Conservation (phyloP, 768 basidiomycete genomes). For the Mycena rosella region DNA sequence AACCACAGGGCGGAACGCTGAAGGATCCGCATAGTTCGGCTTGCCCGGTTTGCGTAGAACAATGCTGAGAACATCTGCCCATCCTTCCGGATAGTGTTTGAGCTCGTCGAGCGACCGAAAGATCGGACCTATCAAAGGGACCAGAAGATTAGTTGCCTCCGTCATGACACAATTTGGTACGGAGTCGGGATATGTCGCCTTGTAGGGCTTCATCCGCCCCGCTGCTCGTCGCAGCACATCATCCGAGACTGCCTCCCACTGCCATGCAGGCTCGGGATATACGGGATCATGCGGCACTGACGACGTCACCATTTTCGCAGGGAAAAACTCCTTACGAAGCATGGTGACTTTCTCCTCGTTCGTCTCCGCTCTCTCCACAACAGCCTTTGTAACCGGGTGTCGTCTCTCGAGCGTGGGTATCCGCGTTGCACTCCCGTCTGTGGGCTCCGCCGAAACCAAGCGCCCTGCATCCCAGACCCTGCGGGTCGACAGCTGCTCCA, state of each 20-base stretch:
- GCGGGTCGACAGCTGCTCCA: slow-evolving; percentile 31
- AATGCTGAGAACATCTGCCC: slow-evolving; percentile 44
- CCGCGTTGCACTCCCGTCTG: slow-evolving; percentile 42
- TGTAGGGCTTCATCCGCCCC: no score
- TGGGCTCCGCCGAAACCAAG: slow-evolving; percentile 39
- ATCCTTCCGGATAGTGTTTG: slow-evolving; percentile 33
- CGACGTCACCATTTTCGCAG: not conserved
- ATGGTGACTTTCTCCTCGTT: not conserved
- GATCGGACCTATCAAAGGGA: slow-evolving; percentile 43
- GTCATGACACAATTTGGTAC: no score
- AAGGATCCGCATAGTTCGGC: slow-evolving; percentile 46
- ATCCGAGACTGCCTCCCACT: slow-evolving; percentile 39
- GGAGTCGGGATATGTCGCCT: no score
- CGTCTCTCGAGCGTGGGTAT: slow-evolving; percentile 41
- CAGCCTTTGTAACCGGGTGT: not conserved
- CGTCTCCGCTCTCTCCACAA: not conserved
- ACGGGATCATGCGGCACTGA: slow-evolving; percentile 24
- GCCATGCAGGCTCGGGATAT: slow-evolving; percentile 44
- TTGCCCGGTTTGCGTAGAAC: slow-evolving; percentile 52
- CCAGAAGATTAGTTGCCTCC: slow-evolving; percentile 32
- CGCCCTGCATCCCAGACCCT: not conserved
- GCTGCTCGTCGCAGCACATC: no score
- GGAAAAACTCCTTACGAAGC: slow-evolving; percentile 11
- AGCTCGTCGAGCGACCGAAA: slow-evolving; percentile 46
- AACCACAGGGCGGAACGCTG: slow-evolving; percentile 53